phyloP scores from a whole-genome alignment of 257 asterid species.

The Jaltomata sinuosa region DNA sequence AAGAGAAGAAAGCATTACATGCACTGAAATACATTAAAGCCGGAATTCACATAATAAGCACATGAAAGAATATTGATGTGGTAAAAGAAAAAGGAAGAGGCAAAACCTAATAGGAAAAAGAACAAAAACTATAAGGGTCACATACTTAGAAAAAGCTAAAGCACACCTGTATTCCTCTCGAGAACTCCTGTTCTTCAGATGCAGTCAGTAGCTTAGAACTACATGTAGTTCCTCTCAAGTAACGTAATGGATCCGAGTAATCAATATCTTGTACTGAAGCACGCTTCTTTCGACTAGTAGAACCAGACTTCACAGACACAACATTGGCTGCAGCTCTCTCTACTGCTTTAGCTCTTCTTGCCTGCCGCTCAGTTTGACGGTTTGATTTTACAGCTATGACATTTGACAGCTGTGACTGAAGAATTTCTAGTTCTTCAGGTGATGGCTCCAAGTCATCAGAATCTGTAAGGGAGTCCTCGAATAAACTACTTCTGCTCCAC shows the following conservation, averaged over 20 bases:
- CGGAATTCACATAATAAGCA: not conserved
- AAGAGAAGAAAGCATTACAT: not conserved
- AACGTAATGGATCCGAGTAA: slow-evolving; percentile 75
- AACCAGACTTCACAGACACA: slow-evolving; percentile 64
- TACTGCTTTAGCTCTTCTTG: slow-evolving; percentile 62
- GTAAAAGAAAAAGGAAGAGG: not conserved
- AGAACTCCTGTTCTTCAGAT: slow-evolving; percentile 74
- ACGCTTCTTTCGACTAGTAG: slow-evolving; percentile 59
- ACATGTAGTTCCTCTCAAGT: slow-evolving; percentile 66
- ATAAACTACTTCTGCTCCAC: slow-evolving; percentile 14
- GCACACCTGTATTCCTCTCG: slow-evolving; percentile 91
- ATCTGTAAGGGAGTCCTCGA: slow-evolving; percentile 19
- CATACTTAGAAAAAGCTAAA: not conserved
- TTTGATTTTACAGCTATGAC: slow-evolving; percentile 66
- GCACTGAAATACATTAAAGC: not conserved
- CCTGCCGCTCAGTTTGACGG: slow-evolving; percentile 78
- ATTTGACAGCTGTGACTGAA: slow-evolving; percentile 38
- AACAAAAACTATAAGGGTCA: not conserved
- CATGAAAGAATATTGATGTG: not conserved
- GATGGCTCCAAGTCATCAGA: slow-evolving; percentile 55
- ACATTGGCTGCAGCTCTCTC: slow-evolving; percentile 62
- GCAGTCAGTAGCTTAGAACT: slow-evolving; percentile 66
- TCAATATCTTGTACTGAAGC: slow-evolving; percentile 61
- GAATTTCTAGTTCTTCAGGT: slow-evolving; percentile 59
- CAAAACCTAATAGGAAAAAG: not conserved